Evolutionary conservation across 441 rosid genomes (phyloP).

Genomic region (Sinapis alba): DNA sequence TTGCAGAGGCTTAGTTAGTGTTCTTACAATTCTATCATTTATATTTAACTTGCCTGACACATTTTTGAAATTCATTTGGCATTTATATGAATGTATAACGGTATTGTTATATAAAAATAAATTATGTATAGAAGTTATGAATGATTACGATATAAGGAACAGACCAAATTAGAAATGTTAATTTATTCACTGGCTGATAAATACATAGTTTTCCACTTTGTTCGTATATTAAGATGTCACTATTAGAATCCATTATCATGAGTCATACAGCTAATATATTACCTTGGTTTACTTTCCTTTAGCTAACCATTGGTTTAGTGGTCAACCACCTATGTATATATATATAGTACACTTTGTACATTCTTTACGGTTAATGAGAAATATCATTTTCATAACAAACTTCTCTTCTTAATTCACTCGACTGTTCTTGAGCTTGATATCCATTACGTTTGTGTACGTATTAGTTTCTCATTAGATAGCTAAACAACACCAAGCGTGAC

Average conservation of each 20-base stretch:
- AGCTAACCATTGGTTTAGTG: no score
- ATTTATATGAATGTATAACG: slow-evolving; percentile 2
- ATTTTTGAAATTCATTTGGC: not conserved
- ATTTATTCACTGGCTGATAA: not conserved
- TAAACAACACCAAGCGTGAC: slow-evolving; percentile 8
- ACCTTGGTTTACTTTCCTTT: no score
- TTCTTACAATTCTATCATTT: slow-evolving; percentile 29
- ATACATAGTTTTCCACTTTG: slow-evolving; percentile 5
- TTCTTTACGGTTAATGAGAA: no score
- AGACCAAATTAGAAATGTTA: not conserved
- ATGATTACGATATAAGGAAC: not conserved
- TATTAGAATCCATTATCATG: not conserved
- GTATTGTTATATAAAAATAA: not conserved
- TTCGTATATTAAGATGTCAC: not conserved
- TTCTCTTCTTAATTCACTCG: no score
- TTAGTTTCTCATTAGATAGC: slow-evolving; percentile 10
- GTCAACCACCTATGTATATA: no score
- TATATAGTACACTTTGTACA: no score
- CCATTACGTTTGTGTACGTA: not conserved
- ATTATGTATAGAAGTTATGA: not conserved
- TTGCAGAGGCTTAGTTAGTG: slow-evolving; percentile 22
- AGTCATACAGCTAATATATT: no score
- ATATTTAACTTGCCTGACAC: not conserved
- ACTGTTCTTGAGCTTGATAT: no score
- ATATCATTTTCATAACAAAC: no score